A percentile compares a stretch with the other conserved stretches of the same genome.
These are phyloP conservation scores for Pisolithus marmoratus DNA, from an alignment of 768 basidiomycete species.

Conservation along the genomic window DNA sequence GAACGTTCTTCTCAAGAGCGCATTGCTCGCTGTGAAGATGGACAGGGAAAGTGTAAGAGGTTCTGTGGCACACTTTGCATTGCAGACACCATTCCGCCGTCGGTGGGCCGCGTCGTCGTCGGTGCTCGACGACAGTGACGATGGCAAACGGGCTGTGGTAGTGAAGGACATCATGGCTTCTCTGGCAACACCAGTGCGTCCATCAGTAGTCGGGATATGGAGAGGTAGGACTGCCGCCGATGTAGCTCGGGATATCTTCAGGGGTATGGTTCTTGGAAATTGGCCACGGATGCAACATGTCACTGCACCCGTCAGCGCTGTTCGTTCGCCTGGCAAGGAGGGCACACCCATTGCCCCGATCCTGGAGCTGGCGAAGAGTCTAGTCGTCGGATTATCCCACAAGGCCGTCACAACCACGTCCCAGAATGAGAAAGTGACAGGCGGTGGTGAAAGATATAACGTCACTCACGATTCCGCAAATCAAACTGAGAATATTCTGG, in stretches of 20 bases:
- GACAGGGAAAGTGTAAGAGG: slow-evolving; percentile 49
- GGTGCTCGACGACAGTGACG: not conserved
- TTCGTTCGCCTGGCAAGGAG: slow-evolving; percentile 16
- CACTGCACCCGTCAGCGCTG: slow-evolving; percentile 32
- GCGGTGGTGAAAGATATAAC: not conserved
- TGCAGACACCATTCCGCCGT: slow-evolving; percentile 10
- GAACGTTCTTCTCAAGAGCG: slow-evolving; percentile 54
- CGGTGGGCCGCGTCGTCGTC: slow-evolving; percentile 2
- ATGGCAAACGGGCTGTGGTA: slow-evolving; percentile 19
- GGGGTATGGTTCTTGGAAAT: slow-evolving; percentile 51
- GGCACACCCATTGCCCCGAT: slow-evolving; percentile 21
- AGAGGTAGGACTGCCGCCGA: slow-evolving; percentile 38
- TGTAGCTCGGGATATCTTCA: slow-evolving; percentile 48
- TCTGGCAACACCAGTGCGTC: slow-evolving; percentile 20
- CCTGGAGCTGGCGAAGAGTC: slow-evolving; percentile 24
- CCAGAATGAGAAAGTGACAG: not conserved
- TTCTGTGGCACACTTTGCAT: slow-evolving; percentile 31
- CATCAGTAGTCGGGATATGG: slow-evolving; percentile 40
- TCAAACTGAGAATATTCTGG: slow-evolving; percentile 10
- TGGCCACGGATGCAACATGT: slow-evolving; percentile 38
- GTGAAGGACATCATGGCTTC: slow-evolving; percentile 23
- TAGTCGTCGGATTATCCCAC: slow-evolving; percentile 8
- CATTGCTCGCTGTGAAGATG: slow-evolving; percentile 45
- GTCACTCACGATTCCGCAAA: not conserved
- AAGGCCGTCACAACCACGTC: not conserved